Conservation (phyloP, 139 green algal genomes). For the Haematococcus sp. region DNA sequence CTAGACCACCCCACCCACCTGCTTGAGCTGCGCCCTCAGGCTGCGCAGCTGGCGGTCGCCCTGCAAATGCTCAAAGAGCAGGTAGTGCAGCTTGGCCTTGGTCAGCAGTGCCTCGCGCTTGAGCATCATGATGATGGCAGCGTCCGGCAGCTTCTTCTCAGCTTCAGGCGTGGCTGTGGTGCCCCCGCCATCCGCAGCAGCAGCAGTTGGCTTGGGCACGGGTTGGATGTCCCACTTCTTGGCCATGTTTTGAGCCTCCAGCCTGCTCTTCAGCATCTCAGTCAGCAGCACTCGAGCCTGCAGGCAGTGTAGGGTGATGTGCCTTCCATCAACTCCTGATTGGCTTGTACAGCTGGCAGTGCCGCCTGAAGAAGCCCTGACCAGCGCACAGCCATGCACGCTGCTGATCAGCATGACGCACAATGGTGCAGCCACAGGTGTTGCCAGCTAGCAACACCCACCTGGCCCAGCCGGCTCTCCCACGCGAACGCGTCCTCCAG, state of each 20-base stretch:
- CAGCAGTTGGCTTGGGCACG: slow-evolving; percentile 4
- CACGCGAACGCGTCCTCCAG: slow-evolving; percentile 65
- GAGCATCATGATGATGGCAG: slow-evolving; percentile 68
- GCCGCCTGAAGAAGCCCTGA: too few species aligned
- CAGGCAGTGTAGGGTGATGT: neutral
- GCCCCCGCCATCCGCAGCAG: neutral
- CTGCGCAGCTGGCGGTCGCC: slow-evolving; percentile 49
- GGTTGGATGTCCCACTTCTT: slow-evolving; percentile 52
- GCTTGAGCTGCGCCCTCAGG: slow-evolving; percentile 59
- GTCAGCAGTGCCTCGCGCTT: slow-evolving; percentile 76
- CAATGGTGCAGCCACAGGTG: too few species aligned
- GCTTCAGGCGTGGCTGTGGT: neutral
- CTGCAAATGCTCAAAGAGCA: slow-evolving; percentile 62
- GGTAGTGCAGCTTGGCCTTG: slow-evolving; percentile 73
- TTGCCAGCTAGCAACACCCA: slow-evolving; percentile 63
- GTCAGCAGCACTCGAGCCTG: slow-evolving; percentile 62
- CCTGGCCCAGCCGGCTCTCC: slow-evolving; percentile 48
- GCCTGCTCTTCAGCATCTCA: slow-evolving; percentile 67
- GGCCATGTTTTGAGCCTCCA: slow-evolving; percentile 52
- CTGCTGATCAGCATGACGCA: too few species aligned
- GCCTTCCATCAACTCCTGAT: too few species aligned
- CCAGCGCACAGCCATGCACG: neutral
- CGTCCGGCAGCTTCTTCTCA: slow-evolving; percentile 42
- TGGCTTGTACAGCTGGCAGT: too few species aligned
- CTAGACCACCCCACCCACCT: too few species aligned